Conservation (phyloP, 495 filamentous ascomycete species). For the Hypoxylon cercidicola region DNA sequence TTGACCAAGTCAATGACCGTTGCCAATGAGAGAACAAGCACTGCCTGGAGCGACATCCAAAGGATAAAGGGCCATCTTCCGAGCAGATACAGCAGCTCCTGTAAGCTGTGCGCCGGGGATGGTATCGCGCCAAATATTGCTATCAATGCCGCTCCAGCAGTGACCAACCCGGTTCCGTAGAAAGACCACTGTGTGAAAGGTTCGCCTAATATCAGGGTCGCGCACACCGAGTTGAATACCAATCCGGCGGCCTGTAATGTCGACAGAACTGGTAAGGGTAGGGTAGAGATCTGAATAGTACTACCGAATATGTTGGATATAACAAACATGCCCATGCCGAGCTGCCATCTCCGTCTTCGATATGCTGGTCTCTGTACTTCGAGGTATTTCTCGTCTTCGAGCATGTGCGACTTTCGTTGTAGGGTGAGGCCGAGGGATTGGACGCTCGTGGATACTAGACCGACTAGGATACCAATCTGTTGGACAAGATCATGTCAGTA, state of each 20-base stretch:
- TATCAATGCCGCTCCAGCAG: slow-evolving; percentile 85
- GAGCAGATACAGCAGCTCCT: slow-evolving; percentile 82
- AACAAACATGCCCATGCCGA: slow-evolving; percentile 98
- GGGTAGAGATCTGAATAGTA: slow-evolving; percentile 95
- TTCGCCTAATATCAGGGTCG: slow-evolving; percentile 91
- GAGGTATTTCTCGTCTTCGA: slow-evolving; percentile 93
- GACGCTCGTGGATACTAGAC: slow-evolving; percentile 89
- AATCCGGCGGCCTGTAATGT: slow-evolving; percentile 95
- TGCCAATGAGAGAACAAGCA: slow-evolving; percentile 76
- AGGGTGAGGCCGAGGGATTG: slow-evolving; percentile 97
- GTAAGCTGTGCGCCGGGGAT: slow-evolving; percentile 90
- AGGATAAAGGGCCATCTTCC: slow-evolving; percentile 79
- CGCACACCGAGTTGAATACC: slow-evolving; percentile 98
- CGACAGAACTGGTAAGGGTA: slow-evolving; percentile 93
- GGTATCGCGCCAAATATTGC: slow-evolving; percentile 93
- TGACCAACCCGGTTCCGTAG: slow-evolving; percentile 88
- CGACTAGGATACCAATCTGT: slow-evolving; percentile 91
- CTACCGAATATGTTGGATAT: slow-evolving; percentile 93
- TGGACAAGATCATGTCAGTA: slow-evolving; percentile 13
- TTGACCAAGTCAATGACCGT: slow-evolving; percentile 68
- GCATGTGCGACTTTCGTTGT: slow-evolving; percentile 97
- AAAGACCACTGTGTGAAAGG: slow-evolving; percentile 93
- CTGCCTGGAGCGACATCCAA: slow-evolving; percentile 85
- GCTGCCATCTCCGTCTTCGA: slow-evolving; percentile 92
- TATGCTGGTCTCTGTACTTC: slow-evolving; percentile 86